Evolutionary conservation across 352 stramenopile species (phyloP).

Genomic region (Phytophthora cryptogea): DNA sequence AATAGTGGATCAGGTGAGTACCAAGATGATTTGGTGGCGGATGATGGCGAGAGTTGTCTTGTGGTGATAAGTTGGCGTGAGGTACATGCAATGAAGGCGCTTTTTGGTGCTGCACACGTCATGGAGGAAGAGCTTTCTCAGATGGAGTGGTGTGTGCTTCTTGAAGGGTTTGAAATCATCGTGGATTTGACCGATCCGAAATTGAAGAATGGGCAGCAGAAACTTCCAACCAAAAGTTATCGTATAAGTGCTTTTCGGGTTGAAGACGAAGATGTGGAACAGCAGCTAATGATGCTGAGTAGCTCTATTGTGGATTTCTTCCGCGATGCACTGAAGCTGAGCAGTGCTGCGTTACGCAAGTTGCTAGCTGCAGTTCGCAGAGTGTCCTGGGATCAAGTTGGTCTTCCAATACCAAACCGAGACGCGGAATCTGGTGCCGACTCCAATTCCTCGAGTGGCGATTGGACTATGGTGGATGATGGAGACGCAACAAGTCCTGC

Average conservation of each 20-base stretch:
- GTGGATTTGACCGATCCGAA: conserved; percentile 73
- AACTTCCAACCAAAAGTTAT: conserved; percentile 76
- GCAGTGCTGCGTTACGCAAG: conserved; percentile 55
- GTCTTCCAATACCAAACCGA: conserved; percentile 46
- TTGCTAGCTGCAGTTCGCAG: conserved; percentile 66
- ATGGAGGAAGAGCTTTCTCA: conserved; percentile 86
- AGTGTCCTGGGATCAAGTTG: conserved; percentile 75
- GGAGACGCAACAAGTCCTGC: conserved; percentile 47
- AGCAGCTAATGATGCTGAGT: conserved; percentile 84
- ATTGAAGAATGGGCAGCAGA: conserved; percentile 74
- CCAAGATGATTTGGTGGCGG: conserved; percentile 39
- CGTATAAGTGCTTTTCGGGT: conserved; percentile 73
- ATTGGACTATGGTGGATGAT: conserved; percentile 33
- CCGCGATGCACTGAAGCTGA: conserved; percentile 70
- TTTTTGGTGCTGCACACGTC: conserved; percentile 83
- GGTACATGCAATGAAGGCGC: conserved; percentile 88
- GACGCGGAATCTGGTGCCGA: conserved; percentile 15
- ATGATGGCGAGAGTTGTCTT: conserved; percentile 70
- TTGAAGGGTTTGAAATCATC: conserved; percentile 85
- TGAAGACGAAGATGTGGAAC: conserved; percentile 87
- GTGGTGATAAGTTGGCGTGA: conserved; percentile 81
- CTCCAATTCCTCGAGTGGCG: conserved; percentile 10
- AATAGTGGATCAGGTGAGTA: conserved; percentile 31
- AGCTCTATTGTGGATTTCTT: conserved; percentile 90
- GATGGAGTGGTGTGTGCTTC: conserved; percentile 72